phyloP scores from a whole-genome alignment of 75 land plant species.

The Picea glauca region DNA sequence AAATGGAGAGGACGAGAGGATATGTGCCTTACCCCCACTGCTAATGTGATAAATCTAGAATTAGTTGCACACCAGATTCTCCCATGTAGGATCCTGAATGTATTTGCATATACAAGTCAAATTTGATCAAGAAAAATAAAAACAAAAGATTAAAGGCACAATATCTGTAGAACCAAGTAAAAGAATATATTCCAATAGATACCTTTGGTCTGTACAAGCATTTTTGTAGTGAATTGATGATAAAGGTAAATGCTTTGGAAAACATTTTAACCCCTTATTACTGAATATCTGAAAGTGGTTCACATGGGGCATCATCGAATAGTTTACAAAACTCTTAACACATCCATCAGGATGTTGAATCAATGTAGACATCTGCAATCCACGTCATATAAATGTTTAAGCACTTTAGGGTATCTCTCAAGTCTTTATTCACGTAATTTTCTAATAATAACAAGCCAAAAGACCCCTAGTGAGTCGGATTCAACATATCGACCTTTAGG shows the following conservation, averaged over 20 bases:
- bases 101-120: not conserved
- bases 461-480: too few species aligned
- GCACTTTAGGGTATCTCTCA: not conserved
- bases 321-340: not conserved
- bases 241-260: slow-evolving; percentile 4
- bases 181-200: not conserved
- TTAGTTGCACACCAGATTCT: not conserved
- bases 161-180: not conserved
- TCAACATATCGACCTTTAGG: not conserved
- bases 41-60: slow-evolving; percentile 7
- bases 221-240: slow-evolving; percentile 4
- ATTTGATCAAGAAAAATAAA: not conserved
- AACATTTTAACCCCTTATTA: not conserved
- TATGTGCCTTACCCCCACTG: slow-evolving; percentile 5
- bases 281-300: not conserved
- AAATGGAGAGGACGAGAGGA: not conserved
- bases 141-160: not conserved
- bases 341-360: slow-evolving; percentile 8
- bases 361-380: slow-evolving; percentile 8
- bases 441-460: not conserved
- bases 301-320: not conserved
- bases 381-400: not conserved
- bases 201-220: slow-evolving; percentile 2
- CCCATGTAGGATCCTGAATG: not conserved
- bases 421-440: not conserved